Evolutionary conservation across 2,329 filamentous ascomycete species (phyloP), one percentile per base, ranked within the genome.

Genomic region (Fusarium sp.): DNA sequence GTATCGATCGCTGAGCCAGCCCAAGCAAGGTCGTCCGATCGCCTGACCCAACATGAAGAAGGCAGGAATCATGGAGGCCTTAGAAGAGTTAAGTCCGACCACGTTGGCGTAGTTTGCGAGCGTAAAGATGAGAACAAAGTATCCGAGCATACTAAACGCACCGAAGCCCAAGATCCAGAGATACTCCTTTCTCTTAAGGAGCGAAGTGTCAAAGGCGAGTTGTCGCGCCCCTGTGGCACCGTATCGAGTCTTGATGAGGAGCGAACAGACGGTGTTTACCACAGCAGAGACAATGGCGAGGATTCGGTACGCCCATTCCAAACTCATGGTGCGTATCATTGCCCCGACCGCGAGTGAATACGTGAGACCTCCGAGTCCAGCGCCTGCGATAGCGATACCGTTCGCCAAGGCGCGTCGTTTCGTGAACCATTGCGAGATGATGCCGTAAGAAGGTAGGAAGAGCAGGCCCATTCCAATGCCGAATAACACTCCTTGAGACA

Each of bases 121-220:
- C 4, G 87, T 90, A 81, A 92, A 93, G 3, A 93, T 84, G 2
- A 93, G 80, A 0, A 91, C 88, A 22, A 92, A 88, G 72, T 93
- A 93, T 7, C 89, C 91, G 7, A 93, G 82, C 86, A 92, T 90
- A 60, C 86, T 90, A 70, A 92, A 85, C 67, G 89, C 85, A 1
- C 89, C 90, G 83, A 89, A 93, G 4, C 79, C 82, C 25, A 91
- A 82, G n/a, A 92, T 82, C 0, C 91, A 84, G 5, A 90, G 68
- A 68, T 91, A 90, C 72, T 92, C 87, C 0, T 84, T 80, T 1
- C 86, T 84, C 50, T 82, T 84, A 0, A 79, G 38, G 2, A 78
- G 62, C 0, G 20, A 33, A 0, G 59, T 57, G 17, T 77, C 68
- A 45, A 79, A 75, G 11, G 71, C 69, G 0, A 66, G 40, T 15